phyloP scores from a whole-genome alignment of 2,329 filamentous ascomycete genomes.

The Penicillium concentricum region DNA sequence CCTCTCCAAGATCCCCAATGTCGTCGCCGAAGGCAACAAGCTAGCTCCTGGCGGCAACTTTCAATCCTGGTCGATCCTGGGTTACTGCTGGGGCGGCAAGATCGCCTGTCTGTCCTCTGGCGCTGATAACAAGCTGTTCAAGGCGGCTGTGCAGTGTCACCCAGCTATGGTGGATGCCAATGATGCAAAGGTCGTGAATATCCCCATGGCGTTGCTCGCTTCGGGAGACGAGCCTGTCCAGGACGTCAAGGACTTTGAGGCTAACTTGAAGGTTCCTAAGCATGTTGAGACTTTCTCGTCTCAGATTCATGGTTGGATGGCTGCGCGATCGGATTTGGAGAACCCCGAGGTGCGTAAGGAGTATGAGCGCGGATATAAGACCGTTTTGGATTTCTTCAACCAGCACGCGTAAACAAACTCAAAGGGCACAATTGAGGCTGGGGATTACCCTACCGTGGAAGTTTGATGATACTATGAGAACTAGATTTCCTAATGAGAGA shows the following conservation, averaged over 20 bases:
- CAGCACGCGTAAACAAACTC: slow-evolving; percentile 34
- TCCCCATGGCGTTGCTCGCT: slow-evolving; percentile 59
- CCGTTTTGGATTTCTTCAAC: slow-evolving; percentile 42
- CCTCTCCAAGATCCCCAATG: slow-evolving; percentile 54
- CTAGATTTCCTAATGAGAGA: neutral
- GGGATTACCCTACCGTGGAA: too few species aligned
- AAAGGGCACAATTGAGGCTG: neutral
- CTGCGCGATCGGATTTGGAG: slow-evolving; percentile 42
- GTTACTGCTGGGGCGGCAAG: slow-evolving; percentile 62
- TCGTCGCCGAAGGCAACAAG: slow-evolving; percentile 55
- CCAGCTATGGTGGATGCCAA: slow-evolving; percentile 61
- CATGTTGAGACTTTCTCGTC: slow-evolving; percentile 46
- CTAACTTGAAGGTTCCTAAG: slow-evolving; percentile 39
- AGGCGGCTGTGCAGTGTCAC: slow-evolving; percentile 56
- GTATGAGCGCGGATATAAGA: slow-evolving; percentile 46
- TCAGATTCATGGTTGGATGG: slow-evolving; percentile 50
- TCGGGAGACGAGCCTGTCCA: slow-evolving; percentile 57
- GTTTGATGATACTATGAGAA: neutral
- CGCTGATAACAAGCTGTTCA: slow-evolving; percentile 53
- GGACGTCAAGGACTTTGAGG: slow-evolving; percentile 43
- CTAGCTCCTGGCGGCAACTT: slow-evolving; percentile 43
- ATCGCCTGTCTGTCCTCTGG: slow-evolving; percentile 56
- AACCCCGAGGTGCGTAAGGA: slow-evolving; percentile 42
- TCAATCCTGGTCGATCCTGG: slow-evolving; percentile 59
- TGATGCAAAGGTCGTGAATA: slow-evolving; percentile 55